Base-by-base conservation (phyloP, 1,284 basidiomycete species). In the Erythrobasidium hasegawianum region DNA sequence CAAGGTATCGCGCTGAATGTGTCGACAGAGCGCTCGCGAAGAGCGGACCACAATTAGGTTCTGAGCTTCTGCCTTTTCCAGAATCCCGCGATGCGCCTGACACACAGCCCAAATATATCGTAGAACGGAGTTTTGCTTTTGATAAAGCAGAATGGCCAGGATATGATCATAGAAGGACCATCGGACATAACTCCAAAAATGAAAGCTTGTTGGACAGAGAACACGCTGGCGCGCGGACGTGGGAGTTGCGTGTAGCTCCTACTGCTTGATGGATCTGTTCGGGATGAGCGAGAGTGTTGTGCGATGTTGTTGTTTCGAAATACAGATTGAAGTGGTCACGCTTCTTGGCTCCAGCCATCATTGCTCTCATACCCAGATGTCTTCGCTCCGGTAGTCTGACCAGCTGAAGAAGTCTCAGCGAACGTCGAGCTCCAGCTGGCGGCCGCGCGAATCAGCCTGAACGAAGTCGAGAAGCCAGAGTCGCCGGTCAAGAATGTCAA, bases 151-250 rank as follows among this genome's bases (percentile, higher is more conserved):
- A 80, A 0, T 97, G 90, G 85, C 83, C 83, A 55, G 91, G 89
- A 0, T 97, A 97, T 73, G 86, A 87, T 71, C 94, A 97, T 78
- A 81, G 90, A 11, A 87, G 95, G 83, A 97, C 94, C 0, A 88
- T 94, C 71, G 68, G 68, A 33, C 56, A 59, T 22, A 45, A 59
- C n/a, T n/a, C 43, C 43, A 62, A 58, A 13, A 56, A 58, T 13
- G 56, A 49, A 18, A 58, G 55, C 24, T 24, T 65, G 16, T 20
- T 65, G 20, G 62, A 65, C 26, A 11, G 62, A 41, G 49, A 43
- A 22, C 56, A 65, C 52, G 47, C 62, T 20, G 62, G 55, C 20
- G 62, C 62, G 22, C 41, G 62, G 49, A 65, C 62, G 24, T 65
- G 62, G 62, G 53, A 65, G 39, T 47, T 65, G 22, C 33, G 33